phyloP scores from a whole-genome alignment of 2,329 filamentous ascomycete species.

The Penicillium sp. region DNA sequence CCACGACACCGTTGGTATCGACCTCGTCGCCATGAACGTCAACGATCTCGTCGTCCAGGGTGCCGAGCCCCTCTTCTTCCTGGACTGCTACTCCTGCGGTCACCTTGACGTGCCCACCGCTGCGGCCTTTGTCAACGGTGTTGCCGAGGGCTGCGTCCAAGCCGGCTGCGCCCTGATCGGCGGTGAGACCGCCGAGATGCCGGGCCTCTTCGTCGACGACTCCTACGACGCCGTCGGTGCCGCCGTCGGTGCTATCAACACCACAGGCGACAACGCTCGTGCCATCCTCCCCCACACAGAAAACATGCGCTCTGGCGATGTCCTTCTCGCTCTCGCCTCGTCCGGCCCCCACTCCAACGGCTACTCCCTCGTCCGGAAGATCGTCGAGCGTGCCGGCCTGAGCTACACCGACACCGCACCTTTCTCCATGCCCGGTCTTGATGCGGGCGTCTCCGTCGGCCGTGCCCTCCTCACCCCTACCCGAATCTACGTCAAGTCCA shows the following conservation, averaged over 20 bases:
- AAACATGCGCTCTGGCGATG: constrained; percentile 70
- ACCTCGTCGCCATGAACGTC: constrained; percentile 97
- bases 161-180: constrained; percentile 87
- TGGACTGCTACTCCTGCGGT: constrained; percentile 95
- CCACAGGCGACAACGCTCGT: constrained; percentile 43
- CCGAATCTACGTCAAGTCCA: constrained; percentile 78
- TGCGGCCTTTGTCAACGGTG: constrained; percentile 79
- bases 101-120: constrained; percentile 70
- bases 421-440: constrained; percentile 60
- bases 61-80: constrained; percentile 87
- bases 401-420: constrained; percentile 64
- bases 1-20: constrained; percentile 90
- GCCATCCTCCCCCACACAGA: constrained; percentile 66
- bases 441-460: constrained; percentile 56
- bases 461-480: constrained; percentile 77
- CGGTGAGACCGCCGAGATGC: constrained; percentile 97
- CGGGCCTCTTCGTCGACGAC: constrained; percentile 77
- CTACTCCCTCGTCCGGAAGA: constrained; percentile 89
- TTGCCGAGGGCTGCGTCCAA: constrained; percentile 76
- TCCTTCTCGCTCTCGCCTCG: constrained; percentile 76
- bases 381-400: constrained; percentile 65
- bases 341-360: constrained; percentile 91
- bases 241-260: constrained; percentile 71
- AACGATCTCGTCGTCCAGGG: constrained; percentile 96
- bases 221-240: constrained; percentile 91